A percentile compares a stretch with the other conserved stretches of the same genome.
phyloP scores from a whole-genome alignment of 345 rosid genomes.

The Psidium friedrichsthalianum region DNA sequence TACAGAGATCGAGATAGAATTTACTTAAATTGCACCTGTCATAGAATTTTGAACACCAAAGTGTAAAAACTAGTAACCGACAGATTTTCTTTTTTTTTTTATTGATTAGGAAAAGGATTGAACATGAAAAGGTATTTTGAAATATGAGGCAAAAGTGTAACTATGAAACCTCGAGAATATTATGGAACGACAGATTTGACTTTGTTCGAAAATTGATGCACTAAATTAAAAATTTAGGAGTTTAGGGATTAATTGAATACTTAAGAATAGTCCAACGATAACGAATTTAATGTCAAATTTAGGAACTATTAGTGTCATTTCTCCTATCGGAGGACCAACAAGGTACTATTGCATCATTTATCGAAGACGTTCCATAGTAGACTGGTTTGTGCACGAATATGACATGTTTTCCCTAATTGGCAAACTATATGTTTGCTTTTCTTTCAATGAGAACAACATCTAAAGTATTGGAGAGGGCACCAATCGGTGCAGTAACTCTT shows the following conservation, averaged over 20 bases:
- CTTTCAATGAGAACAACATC: background rate
- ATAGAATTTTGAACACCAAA: background rate
- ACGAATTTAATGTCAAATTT: background rate
- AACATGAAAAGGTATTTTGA: background rate
- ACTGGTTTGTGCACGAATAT: background rate
- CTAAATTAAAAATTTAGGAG: background rate
- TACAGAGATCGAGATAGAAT: background rate
- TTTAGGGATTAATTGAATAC: background rate
- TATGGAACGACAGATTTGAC: rapidly evolving
- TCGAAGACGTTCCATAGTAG: background rate
- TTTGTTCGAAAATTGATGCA: background rate
- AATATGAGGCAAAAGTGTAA: background rate
- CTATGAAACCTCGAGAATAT: background rate
- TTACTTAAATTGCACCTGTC: background rate
- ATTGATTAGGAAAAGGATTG: background rate
- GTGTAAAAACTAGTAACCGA: background rate
- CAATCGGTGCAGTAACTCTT: background rate
- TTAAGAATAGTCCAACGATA: background rate
- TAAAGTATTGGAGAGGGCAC: background rate
- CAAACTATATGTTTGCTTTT: background rate
- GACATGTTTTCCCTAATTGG: background rate
- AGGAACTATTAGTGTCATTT: too few species aligned
- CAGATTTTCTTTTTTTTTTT: background rate
- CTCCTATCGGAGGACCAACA: background rate
- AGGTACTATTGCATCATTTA: background rate